Base-by-base conservation (phyloP, 768 basidiomycete genomes). In the Serendipita indica region DNA sequence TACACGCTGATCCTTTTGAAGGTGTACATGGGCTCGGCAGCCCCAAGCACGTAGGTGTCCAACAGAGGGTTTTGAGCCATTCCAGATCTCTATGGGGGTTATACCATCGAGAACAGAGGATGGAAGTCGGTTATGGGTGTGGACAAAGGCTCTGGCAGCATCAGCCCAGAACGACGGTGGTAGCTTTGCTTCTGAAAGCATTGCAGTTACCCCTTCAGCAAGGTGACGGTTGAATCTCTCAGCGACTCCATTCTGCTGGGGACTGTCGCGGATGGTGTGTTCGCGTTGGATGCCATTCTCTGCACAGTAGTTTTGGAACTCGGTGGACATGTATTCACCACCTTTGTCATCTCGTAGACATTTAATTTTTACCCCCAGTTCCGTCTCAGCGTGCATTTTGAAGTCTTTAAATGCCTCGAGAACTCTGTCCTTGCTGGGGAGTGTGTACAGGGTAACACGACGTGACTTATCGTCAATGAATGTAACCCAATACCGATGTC, bases 401-500 rank as follows among this genome's bases (percentile, higher is more conserved):
- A 22, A 59, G 39, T 59, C 16, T 16, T 27, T 57, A 3, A 59
- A 58, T 4, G 71, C 62, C 1, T 65, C 62, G 20, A 67, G 39
- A 33, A 67, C 67, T 2, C 52, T 41, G 33, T 33, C 41, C 60
- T 75, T 75, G 1, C 57, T 60, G 2, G 57, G 57, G 2, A 74
- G 60, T 7, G 69, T 63, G 37, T 63, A 60, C 12, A 70, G 33
- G 2, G 60, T 63, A 3, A 67, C 69, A 14, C 64, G 60, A 3
- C 67, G 63, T 0, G 69, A 63, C 27, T 64, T 59, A 39, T 75
- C 70, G 45, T 76, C 73, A 0, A 65, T 73, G 59, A 71, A 76
- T 0, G 67, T 69, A 7, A 66, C 57, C 39, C 69, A 71, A 52
- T 76, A 75, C 0, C 43, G 28, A 3, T 64, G 57, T 27, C 70